Evolutionary conservation across 2,329 filamentous ascomycete genomes (phyloP), one percentile per base, ranked within the genome.

Genomic region (Pseudopyrenochaeta lycopersici): DNA sequence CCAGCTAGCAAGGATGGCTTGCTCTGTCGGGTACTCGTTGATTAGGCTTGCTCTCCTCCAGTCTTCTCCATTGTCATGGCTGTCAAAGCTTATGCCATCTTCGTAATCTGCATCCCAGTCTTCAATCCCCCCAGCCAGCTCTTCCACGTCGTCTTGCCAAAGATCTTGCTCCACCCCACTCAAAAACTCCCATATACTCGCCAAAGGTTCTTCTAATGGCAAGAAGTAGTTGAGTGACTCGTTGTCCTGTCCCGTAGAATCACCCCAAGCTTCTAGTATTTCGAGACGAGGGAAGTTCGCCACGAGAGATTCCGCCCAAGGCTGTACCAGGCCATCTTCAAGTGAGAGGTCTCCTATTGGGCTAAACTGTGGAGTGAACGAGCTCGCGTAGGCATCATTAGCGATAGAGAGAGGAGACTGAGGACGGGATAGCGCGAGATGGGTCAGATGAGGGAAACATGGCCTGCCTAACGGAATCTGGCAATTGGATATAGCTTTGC

Each of bases 241-340:
- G 27, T 63, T 65, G 38, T 72, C 68, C n/a, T 64, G 52, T 1
- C 71, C 68, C 1, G 58, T 62, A 50, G 58, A 69, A 23, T 74
- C 70, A 31, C 70, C 64, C 72, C 72, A 75, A 1, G 71, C 70
- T 51, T 75, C 71, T 1, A 74, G 56, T 2, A 72, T 62, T 32
- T 74, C 67, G 7, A 74, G 58, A 17, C 47, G 46, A 23, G 72
- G 71, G 21, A 73, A 73, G 21, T 71, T 64, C 1, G 51, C 53
- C 12, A 66, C 54, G 1, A 74, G 46, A 4, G 66, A 49, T 23
- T 63, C 60, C 1, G 70, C 71, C 68, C 68, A 73, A 4, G 56
- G 53, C 15, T 59, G 64, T 2, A 73, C 64, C 3, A 73, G 51
- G 17, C 62, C 62, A 50, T 68, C 63, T 56, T 73, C 68, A 17